These are phyloP conservation scores for Chaetomium tenue DNA, from an alignment of 495 filamentous ascomycete genomes.

Conservation along the genomic window DNA sequence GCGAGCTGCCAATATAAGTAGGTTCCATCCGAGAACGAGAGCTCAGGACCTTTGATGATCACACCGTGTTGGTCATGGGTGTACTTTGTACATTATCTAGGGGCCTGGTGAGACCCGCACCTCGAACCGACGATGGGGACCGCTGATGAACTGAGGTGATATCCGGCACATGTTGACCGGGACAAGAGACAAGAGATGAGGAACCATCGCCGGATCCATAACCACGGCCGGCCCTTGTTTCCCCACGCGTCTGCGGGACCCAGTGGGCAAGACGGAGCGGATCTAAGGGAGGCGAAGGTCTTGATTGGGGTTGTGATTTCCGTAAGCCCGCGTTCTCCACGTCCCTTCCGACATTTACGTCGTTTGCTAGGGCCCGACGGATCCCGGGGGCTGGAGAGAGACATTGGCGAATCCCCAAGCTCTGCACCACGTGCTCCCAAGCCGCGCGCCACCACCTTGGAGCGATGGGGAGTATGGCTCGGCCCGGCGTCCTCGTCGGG, in stretches of 20 bases:
- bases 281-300: not conserved
- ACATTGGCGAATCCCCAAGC: slow-evolving; percentile 14
- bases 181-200: slow-evolving; percentile 7
- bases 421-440: slow-evolving; percentile 19
- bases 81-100: slow-evolving; percentile 9
- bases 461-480: slow-evolving; percentile 9
- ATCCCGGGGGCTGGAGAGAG: slow-evolving; percentile 7
- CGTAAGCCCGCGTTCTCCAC: slow-evolving; percentile 7
- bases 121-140: slow-evolving; percentile 9
- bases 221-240: slow-evolving; percentile 15
- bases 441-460: not conserved
- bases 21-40: not conserved
- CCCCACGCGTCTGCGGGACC: slow-evolving; percentile 13
- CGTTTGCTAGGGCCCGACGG: not conserved
- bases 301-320: slow-evolving; percentile 9
- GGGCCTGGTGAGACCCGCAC: slow-evolving; percentile 21
- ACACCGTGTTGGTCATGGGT: slow-evolving; percentile 20
- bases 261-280: slow-evolving; percentile 6
- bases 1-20: slow-evolving; percentile 10
- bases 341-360: slow-evolving; percentile 18
- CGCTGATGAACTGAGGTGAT: not conserved
- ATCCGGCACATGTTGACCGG: slow-evolving; percentile 18
- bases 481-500: slow-evolving; percentile 20
- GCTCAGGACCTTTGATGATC: slow-evolving; percentile 1
- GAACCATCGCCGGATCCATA: slow-evolving; percentile 13